Conservation (phyloP, 129 eudicot genomes). For the Tanacetum coccineum region DNA sequence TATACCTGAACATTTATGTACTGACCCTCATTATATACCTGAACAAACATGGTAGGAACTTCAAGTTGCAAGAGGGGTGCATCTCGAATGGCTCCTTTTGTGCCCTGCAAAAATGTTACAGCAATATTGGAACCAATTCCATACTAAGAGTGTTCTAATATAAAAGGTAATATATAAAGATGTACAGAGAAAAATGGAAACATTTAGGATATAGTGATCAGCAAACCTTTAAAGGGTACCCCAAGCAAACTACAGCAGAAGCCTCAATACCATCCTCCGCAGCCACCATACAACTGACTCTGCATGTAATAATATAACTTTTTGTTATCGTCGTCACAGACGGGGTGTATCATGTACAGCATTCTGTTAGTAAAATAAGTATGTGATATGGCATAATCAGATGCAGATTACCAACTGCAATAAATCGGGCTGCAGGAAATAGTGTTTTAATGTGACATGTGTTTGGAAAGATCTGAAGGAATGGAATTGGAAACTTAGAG, state of each 20-base stretch:
- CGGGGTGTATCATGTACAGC: not conserved
- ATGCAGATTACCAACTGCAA: too few species aligned
- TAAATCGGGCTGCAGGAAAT: too few species aligned
- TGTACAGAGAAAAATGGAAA: too few species aligned
- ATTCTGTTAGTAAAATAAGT: too few species aligned
- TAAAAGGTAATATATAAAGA: too few species aligned
- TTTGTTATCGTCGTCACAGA: not conserved
- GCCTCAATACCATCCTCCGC: conserved; percentile 41
- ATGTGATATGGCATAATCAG: too few species aligned
- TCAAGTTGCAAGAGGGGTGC: conserved; percentile 61
- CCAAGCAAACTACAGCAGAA: conserved; percentile 75
- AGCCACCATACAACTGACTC: conserved; percentile 94
- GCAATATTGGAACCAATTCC: not conserved
- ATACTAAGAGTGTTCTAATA: not conserved
- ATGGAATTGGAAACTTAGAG: too few species aligned
- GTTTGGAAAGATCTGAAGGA: too few species aligned
- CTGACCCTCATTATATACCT: conserved; percentile 37
- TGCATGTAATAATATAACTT: conserved; percentile 22
- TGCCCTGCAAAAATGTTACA: conserved; percentile 43
- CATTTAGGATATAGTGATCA: not conserved
- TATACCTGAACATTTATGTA: not conserved
- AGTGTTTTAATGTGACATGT: too few species aligned
- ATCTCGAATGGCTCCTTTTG: conserved; percentile 68
- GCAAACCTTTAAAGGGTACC: conserved; percentile 82
- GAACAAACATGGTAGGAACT: conserved; percentile 82